These are phyloP conservation scores for Entoloma clypeatum DNA, from an alignment of 1,284 basidiomycete species.

Conservation along the genomic window DNA sequence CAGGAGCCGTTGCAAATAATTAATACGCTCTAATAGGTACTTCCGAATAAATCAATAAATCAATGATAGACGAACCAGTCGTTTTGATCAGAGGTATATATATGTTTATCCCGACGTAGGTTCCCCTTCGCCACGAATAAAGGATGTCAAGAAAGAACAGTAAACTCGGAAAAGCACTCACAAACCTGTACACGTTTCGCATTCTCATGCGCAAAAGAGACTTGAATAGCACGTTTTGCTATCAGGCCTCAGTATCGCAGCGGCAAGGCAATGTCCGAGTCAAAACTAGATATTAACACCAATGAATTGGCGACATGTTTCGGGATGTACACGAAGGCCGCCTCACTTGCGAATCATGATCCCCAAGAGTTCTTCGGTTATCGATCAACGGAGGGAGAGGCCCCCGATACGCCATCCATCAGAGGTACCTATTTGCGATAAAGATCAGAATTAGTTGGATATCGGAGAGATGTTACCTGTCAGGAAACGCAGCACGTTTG, in stretches of 20 bases:
- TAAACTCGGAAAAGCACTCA: conserved; percentile 6
- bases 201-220: conserved; percentile 53
- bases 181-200: conserved; percentile 47
- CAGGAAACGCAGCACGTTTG: conserved; percentile 41
- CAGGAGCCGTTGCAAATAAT: too few relatives aligned
- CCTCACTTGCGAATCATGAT: conserved; percentile 52
- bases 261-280: conserved; percentile 45
- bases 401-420: conserved; percentile 43
- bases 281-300: conserved; percentile 46
- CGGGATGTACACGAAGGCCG: conserved; percentile 47
- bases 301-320: conserved; percentile 40
- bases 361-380: conserved; percentile 39
- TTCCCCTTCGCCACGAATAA: too few relatives aligned
- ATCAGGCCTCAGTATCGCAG: conserved; percentile 35
- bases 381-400: conserved; percentile 46
- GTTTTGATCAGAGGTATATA: too few relatives aligned
- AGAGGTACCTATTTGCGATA: conserved; percentile 36
- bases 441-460: neutral
- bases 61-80: too few relatives aligned
- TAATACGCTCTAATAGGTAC: too few relatives aligned
- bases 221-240: conserved; percentile 41
- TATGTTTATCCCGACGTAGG: too few relatives aligned
- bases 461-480: conserved; percentile 31
- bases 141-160: conserved; percentile 6
- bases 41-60: too few relatives aligned